Evolutionary conservation across 2,329 filamentous ascomycete genomes (phyloP), one percentile per base, ranked within the genome.

Genomic region (Gnomoniopsis sp.): DNA sequence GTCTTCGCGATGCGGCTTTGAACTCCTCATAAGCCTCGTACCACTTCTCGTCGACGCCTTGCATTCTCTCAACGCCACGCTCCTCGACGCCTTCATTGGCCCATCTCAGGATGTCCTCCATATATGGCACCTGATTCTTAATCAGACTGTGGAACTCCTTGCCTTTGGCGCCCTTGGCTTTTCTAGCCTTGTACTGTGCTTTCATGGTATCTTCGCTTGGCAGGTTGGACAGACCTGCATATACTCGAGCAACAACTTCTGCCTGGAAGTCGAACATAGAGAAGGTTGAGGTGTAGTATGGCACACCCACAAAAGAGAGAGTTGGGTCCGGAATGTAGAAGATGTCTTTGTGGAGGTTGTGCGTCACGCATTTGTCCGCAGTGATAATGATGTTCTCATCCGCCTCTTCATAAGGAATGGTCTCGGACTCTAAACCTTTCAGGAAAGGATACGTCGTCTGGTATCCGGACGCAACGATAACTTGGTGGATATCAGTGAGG

Each of bases 191-290:
- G 36, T 73, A 74, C 62, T 72, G 71, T 12, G 53, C 62, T 36
- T 65, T 68, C 73, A 75, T 84, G 0, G 63, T 70, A 1, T 73
- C 70, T 34, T 69, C 53, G 0, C 67, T 61, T 0, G 86, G 85
- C 21, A 88, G 67, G 1, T 65, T 61, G 0, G 77, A 77, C 34
- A 75, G 73, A 0, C 83, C 84, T 0, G 81, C 74, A 3, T 86
- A 76, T 0, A 87, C 79, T 2, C 82, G 78, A 0, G 86, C 81
- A 0, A 88, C 73, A 0, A 79, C 80, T 62, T 87, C 82, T 0
- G 85, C 86, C 67, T 90, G 88, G 64, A 88, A 88, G 60, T 90
- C 87, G 61, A 89, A 90, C 0, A 89, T 74, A 0, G 84, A 85
- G 65, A 89, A 90, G 0, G 87, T 89, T 0, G 86, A 85, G 0